Base-by-base conservation (phyloP, 768 basidiomycete species). In the Lyophyllum decastes region DNA sequence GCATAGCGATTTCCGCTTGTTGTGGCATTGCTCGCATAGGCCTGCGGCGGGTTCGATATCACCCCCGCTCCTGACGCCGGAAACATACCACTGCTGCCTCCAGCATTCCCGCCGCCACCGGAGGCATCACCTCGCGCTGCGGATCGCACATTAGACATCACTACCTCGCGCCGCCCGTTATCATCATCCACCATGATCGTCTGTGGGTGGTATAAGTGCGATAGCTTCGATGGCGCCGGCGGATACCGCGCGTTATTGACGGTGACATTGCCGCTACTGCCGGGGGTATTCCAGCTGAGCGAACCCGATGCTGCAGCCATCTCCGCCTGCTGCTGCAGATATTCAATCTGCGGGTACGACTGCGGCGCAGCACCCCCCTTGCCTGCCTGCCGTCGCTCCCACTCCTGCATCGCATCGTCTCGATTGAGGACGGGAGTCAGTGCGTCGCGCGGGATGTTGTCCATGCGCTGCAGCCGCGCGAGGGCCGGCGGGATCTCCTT, bases 401-500 rank as follows among this genome's bases (percentile, higher is more conserved):
- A 98, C 74, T 98, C 96, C 43, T 89, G 85, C 79, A 94, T 90
- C 44, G 92, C 90, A 61, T 99, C 96, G 63, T 98, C 96, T 52
- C 96, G 82, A 65, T 96, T 95, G 62, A 98, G 74, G 27, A 97
- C 95, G 2, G 96, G 96, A 14, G 94, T 97, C 71, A 97, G 71
- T 21, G 92, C 90, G 64, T 93, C 92, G 53, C 93, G 80, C 88
- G 66, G 87, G 85, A 71, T 89, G 90, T 73, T 89, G 87, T 90
- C 91, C 89, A 94, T 93, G 26, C 94, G 92, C 54, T 92, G 89
- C 61, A 95, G 73, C 33, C 93, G 83, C 22, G 94, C 94, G 24
- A 99, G 79, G 40, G 96, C 95, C 21, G 96, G 93, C 26, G 97
- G 97, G n/a, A 99, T 86, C 52, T 84, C 82, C 65, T 97, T 94